Evolutionary conservation across 31 red algal genomes (phyloP).

Genomic region (Bonnemaisonia californica): DNA sequence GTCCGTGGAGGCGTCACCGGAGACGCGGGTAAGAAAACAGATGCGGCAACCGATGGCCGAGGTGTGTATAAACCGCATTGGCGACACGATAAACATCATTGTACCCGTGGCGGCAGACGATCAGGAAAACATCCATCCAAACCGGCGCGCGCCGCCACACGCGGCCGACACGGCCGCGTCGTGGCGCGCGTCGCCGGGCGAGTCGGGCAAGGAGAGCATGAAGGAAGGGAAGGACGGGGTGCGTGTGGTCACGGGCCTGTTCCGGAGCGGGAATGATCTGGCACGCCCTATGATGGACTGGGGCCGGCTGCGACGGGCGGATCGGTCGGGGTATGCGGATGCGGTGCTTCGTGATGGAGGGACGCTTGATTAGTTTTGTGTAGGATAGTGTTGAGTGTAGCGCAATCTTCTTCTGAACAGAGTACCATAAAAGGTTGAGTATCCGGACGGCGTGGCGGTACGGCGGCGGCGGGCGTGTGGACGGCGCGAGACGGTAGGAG

Average conservation of each 20-base stretch:
- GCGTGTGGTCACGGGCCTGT: neutral
- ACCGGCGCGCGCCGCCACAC: neutral
- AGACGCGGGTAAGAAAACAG: neutral
- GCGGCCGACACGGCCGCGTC: conserved; percentile 30
- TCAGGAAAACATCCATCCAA: conserved; percentile 33
- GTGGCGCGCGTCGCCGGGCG: neutral
- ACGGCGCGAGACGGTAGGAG: no score
- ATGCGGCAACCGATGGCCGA: neutral
- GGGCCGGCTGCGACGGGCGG: conserved; percentile 13
- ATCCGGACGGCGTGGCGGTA: no score
- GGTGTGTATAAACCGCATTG: conserved; percentile 16
- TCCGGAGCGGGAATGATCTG: neutral
- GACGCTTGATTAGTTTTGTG: neutral
- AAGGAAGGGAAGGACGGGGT: no score
- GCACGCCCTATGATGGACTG: conserved; percentile 12
- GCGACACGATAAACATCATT: conserved; percentile 34
- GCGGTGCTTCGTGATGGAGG: neutral
- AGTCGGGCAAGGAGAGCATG: neutral
- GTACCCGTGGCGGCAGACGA: conserved; percentile 6
- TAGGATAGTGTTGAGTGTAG: no score
- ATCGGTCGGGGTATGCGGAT: neutral
- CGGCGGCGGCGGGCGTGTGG: no score
- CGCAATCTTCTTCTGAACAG: neutral
- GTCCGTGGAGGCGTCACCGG: neutral
- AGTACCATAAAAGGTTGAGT: neutral